Evolutionary conservation across 177 flowering plant species (phyloP).

Genomic region (Vitis hybrid): DNA sequence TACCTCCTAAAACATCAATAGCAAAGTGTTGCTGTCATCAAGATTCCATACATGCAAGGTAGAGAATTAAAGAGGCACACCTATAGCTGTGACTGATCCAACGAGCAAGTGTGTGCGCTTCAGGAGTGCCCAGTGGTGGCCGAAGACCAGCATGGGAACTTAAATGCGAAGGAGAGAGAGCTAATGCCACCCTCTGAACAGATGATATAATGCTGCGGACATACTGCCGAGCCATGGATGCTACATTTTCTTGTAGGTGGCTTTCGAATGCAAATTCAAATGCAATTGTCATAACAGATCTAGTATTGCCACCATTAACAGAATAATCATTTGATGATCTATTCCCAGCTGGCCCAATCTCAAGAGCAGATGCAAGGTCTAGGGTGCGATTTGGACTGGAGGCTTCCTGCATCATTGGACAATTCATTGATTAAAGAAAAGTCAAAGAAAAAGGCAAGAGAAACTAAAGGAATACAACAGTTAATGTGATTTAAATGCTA

Average conservation of each 20-base stretch:
- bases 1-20: neutral
- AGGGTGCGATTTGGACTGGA: constrained; percentile 94
- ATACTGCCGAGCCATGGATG: constrained; percentile 96
- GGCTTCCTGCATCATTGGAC: constrained; percentile 54
- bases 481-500: neutral
- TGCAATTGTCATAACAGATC: constrained; percentile 97
- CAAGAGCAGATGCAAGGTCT: constrained; percentile 97
- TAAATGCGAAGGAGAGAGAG: constrained; percentile 81
- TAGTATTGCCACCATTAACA: constrained; percentile 39
- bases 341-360: constrained; percentile 74
- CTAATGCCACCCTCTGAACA: constrained; percentile 93
- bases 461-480: neutral
- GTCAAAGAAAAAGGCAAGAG: neutral
- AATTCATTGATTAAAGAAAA: neutral
- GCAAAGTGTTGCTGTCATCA: neutral
- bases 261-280: constrained; percentile 93
- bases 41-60: neutral
- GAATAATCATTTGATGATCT: constrained; percentile 50
- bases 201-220: constrained; percentile 91
- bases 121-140: constrained; percentile 78
- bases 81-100: constrained; percentile 94
- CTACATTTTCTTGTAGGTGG: constrained; percentile 91
- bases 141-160: constrained; percentile 60
- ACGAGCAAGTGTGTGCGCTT: constrained; percentile 89
- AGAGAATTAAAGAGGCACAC: constrained; percentile 26